Evolutionary conservation across 352 stramenopile species (phyloP).

Genomic region (Pythium phragmiticola): DNA sequence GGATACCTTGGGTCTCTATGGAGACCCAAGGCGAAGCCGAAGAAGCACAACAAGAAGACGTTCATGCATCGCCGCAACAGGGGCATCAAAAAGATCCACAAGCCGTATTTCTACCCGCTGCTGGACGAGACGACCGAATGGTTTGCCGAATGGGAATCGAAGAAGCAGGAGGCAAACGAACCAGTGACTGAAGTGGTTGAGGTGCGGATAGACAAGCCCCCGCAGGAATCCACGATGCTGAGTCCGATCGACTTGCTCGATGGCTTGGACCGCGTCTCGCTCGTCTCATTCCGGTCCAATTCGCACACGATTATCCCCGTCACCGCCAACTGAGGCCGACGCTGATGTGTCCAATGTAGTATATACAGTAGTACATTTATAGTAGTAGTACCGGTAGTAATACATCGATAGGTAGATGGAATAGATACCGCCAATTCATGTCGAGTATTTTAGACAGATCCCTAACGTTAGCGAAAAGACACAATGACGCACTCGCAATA

Average conservation of each 20-base stretch:
- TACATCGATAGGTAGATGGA: constrained; percentile 4
- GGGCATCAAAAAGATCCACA: constrained; percentile 39
- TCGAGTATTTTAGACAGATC: neutral
- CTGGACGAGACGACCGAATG: constrained; percentile 57
- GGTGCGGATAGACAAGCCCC: constrained; percentile 25
- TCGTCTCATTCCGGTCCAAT: constrained; percentile 19
- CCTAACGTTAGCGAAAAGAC: too few species aligned
- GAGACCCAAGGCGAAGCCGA: neutral
- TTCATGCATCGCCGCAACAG: constrained; percentile 23
- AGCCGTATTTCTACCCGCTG: constrained; percentile 61
- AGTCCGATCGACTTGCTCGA: constrained; percentile 12
- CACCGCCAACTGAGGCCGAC: constrained; percentile 2
- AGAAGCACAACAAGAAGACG: constrained; percentile 1
- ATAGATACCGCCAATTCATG: neutral
- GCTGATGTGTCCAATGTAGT: too few species aligned
- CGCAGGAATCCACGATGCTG: neutral
- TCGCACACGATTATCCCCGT: constrained; percentile 24
- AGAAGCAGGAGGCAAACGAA: constrained; percentile 8
- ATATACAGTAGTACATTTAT: too few species aligned
- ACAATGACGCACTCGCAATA: too few species aligned
- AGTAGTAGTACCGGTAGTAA: too few species aligned
- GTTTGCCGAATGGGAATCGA: constrained; percentile 39
- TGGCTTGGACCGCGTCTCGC: constrained; percentile 17
- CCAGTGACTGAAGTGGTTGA: neutral
- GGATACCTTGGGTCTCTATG: neutral